Evolutionary conservation across 1,284 basidiomycete species (phyloP).

Genomic region (Trichosporon sp.): DNA sequence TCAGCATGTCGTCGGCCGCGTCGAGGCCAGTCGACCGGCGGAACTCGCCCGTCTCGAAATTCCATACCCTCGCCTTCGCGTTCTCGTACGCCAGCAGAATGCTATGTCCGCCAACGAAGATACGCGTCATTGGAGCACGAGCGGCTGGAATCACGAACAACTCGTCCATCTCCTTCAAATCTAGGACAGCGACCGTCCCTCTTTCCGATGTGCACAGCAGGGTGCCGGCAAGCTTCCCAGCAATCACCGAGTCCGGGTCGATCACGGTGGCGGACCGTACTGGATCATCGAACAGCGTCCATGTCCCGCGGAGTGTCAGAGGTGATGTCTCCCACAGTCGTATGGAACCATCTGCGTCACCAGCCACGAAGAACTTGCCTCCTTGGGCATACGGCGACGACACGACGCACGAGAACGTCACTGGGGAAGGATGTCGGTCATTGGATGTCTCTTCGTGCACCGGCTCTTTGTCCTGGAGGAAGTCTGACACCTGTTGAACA

Average conservation of each 20-base stretch:
- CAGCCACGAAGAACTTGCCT: constrained; percentile 28
- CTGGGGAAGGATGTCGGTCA: constrained; percentile 30
- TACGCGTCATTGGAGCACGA: constrained; percentile 57
- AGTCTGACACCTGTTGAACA: constrained; percentile 15
- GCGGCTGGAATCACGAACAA: constrained; percentile 74
- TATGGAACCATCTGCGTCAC: constrained; percentile 44
- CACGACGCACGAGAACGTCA: constrained; percentile 29
- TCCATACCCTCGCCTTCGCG: constrained; percentile 78
- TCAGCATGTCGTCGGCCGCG: constrained; percentile 69
- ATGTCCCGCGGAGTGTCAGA: constrained; percentile 24
- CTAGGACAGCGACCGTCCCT: constrained; percentile 74
- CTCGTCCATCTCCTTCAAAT: constrained; percentile 70
- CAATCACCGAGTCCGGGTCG: constrained; percentile 23
- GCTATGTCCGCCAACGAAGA: constrained; percentile 66
- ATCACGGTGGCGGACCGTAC: constrained; percentile 27
- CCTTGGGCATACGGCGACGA: constrained; percentile 1
- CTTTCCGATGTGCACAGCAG: constrained; percentile 68
- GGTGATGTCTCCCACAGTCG: constrained; percentile 37
- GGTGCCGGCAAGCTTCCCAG: constrained; percentile 62
- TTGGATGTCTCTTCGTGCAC: not conserved
- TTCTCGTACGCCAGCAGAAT: constrained; percentile 72
- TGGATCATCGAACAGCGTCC: constrained; percentile 51
- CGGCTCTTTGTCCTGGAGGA: constrained; percentile 9
- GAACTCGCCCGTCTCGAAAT: constrained; percentile 76
- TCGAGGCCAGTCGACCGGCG: constrained; percentile 71